A percentile compares a stretch with the other conserved stretches of the same genome.
These are phyloP conservation scores for Eucalyptus microcorys DNA, from an alignment of 345 rosid genomes.

Conservation along the genomic window DNA sequence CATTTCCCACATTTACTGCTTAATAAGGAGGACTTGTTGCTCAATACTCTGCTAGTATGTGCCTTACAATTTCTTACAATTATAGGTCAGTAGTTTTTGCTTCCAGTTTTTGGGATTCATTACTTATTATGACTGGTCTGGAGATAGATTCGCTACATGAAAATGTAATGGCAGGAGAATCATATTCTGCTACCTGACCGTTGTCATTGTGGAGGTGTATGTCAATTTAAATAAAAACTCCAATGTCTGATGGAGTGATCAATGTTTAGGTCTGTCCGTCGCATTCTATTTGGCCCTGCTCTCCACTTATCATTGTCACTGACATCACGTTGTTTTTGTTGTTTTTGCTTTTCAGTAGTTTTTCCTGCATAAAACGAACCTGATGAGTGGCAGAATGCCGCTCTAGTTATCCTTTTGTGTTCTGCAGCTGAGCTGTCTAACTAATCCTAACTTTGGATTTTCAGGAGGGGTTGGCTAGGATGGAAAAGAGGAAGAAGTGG, in stretches of 20 bases:
- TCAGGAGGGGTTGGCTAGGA: conserved; percentile 91
- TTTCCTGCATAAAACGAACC: not conserved
- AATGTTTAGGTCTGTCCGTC: not conserved
- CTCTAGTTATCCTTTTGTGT: not conserved
- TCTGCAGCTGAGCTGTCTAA: not conserved
- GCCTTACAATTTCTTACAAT: not conserved
- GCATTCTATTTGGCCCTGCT: not conserved
- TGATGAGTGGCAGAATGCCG: not conserved
- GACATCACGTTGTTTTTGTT: not conserved
- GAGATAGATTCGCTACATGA: not conserved
- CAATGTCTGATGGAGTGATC: not conserved
- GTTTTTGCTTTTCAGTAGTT: not conserved
- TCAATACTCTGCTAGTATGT: not conserved
- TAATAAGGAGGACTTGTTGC: not conserved
- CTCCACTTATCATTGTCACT: not conserved
- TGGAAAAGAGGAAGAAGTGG: conserved; percentile 81
- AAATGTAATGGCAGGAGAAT: not conserved
- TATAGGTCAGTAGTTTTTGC: not conserved
- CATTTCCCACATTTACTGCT: not conserved
- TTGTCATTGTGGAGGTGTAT: not conserved
- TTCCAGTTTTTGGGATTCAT: not conserved
- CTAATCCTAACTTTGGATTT: not conserved
- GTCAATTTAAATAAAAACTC: not conserved
- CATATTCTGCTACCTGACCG: not conserved
- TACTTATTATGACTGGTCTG: not conserved